Evolutionary conservation across 2,329 filamentous ascomycete genomes (phyloP), one percentile per base, ranked within the genome.

Genomic region (Tolypocladium cylindrosporum): DNA sequence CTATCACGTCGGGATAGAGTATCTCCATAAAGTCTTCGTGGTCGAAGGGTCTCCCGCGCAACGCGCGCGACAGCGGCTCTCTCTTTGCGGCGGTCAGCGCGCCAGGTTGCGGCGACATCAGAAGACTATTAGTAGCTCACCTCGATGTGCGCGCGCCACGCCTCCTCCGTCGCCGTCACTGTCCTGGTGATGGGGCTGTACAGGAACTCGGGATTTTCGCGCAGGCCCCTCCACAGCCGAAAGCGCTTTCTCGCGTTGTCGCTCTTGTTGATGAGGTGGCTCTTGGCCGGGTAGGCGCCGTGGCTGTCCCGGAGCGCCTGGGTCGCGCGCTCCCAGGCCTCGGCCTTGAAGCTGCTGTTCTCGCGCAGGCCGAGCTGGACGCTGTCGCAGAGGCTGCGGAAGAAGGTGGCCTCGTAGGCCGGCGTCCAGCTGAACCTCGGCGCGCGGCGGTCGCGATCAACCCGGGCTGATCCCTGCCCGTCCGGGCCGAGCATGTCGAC

Each of bases 231-330:
- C 82, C 82, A 85, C 56, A 84, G 72, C n/a, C 82, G 79, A 61
- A 84, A 85, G 64, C 82, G 80, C 69, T 85, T 85, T 55, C 82
- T 77, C 59, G 82, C 82, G 68, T 85, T 85, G 70, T 85, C 82
- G 62, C 80, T 82, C 71, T 85, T 85, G 73, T 85, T 85, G 69
- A 85, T 83, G 41, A 85, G 77, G 57, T 85, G 82, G 63, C 76
- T 79, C 71, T 84, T 84, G 61, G 81, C 77, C n/a, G 81, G 80
- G 61, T 76, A 82, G 52, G 81, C 80, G 65, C 74, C 74, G 64
- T 84, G 82, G 57, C 76, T 76, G 37, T 81, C 78, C 69, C 79
- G 77, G 57, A 85, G 70, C 39, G 79, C 80, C 53, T 75, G 72
- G 57, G 78, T 76, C 52, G 82, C 82, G 62, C 80, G 79, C 58